A percentile compares a stretch with the other conserved stretches of the same genome.
phyloP scores from a whole-genome alignment of 2,329 filamentous ascomycete species.

The Paracoccidioides brasiliensis region DNA sequence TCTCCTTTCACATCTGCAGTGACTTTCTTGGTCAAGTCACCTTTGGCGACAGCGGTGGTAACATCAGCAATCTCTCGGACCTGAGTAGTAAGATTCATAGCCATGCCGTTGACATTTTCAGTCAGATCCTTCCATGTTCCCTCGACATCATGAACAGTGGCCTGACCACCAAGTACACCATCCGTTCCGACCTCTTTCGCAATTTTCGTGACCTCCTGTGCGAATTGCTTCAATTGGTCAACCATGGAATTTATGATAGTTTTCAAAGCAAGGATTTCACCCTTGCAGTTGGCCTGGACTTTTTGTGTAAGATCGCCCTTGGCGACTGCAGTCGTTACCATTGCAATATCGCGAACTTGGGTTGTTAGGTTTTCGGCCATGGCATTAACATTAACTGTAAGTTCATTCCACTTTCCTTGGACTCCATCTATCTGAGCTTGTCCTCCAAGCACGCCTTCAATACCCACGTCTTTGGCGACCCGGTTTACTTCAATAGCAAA shows the following conservation, averaged over 20 bases:
- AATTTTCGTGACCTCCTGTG: conserved; percentile 91
- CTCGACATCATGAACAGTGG: conserved; percentile 89
- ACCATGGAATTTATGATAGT: conserved; percentile 99
- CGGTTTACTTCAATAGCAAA: conserved; percentile 76
- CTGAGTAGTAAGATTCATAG: conserved; percentile 93
- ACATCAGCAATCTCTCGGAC: conserved; percentile 96
- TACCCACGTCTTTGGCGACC: conserved; percentile 71
- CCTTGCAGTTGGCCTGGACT: conserved; percentile 83
- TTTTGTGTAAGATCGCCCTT: conserved; percentile 91
- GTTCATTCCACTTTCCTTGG: conserved; percentile 78
- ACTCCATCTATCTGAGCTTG: conserved; percentile 75
- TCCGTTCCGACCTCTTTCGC: conserved; percentile 94
- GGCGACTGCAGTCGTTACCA: conserved; percentile 55
- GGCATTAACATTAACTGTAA: conserved; percentile 75
- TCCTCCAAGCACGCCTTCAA: conserved; percentile 68
- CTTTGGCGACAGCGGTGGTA: conserved; percentile 85
- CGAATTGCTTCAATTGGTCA: conserved; percentile 91
- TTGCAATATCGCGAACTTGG: conserved; percentile 89
- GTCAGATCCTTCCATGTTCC: conserved; percentile 96
- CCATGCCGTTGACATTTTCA: conserved; percentile 95
- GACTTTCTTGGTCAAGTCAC: conserved; percentile 92
- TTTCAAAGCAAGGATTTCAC: conserved; percentile 88
- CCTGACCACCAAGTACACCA: conserved; percentile 84
- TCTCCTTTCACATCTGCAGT: conserved; percentile 87
- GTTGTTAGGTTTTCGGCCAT: conserved; percentile 82